phyloP scores from a whole-genome alignment of 2,329 filamentous ascomycete species.

The Setomelanomma holmii region DNA sequence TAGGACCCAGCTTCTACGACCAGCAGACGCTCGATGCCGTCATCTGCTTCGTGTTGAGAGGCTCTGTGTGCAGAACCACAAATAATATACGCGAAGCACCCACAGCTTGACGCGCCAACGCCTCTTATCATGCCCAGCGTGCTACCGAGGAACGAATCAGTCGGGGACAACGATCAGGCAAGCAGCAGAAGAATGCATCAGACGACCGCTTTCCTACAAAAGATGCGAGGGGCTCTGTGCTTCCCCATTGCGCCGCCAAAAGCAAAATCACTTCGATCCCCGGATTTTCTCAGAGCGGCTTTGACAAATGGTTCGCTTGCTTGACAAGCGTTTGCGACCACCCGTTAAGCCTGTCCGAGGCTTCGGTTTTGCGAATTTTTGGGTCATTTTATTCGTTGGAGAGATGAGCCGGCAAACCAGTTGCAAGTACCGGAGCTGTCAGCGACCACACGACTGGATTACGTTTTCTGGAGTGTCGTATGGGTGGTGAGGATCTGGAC shows the following conservation, averaged over 20 bases:
- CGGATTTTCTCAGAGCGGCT: conserved; percentile 4
- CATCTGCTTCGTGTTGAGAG: conserved; percentile 9
- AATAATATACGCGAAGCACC: background rate
- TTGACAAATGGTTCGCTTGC: conserved; percentile 10
- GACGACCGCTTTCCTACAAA: conserved; percentile 27
- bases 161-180: conserved; percentile 1
- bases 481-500: conserved; percentile 14
- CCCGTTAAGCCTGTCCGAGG: background rate
- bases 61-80: background rate
- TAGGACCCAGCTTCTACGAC: background rate
- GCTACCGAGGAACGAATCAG: background rate
- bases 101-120: too few relatives aligned
- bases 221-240: conserved; percentile 18
- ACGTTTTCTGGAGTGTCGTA: conserved; percentile 19
- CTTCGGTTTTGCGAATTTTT: background rate
- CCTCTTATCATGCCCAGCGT: background rate
- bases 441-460: conserved; percentile 15
- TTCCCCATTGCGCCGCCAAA: conserved; percentile 14
- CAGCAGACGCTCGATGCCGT: conserved; percentile 21
- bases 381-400: background rate
- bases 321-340: conserved; percentile 2
- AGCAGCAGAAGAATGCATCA: conserved; percentile 11
- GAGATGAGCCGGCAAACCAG: conserved; percentile 1
- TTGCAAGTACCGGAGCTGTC: conserved; percentile 8
- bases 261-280: conserved; percentile 10